Evolutionary conservation across 805 yeast species (phyloP), one percentile per base, ranked within the genome.

Genomic region (Ogataea zsoltii): DNA sequence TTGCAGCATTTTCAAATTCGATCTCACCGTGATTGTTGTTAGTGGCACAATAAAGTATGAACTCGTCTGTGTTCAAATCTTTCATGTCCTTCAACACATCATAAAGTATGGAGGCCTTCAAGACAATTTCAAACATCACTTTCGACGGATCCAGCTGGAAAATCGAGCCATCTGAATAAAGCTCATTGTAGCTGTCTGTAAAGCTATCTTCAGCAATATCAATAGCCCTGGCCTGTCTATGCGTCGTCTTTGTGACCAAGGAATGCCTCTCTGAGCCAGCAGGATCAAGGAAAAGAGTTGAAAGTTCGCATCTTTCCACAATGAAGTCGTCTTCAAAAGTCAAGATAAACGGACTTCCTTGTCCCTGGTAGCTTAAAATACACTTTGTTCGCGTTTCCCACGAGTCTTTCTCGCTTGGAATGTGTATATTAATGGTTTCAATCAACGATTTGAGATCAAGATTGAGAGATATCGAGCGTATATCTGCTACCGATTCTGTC

Each of bases 251-350:
- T 37, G 12, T 37, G 40, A 21, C 16, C 29, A 32, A 28, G 23
- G 26, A 12, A 21, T 14, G 12, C 14, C 25, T 5, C 25, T 28
- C 40, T 28, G 33, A 16, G 3, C 43, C 43, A 14, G 47, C 25
- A 1, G 54, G 55, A 23, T 62, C 65, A 23, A 55, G 28, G 34
- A 46, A 61, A 45, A 68, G 71, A 0, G 86, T 80, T 1, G 73
- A 62, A 40, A 83, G 69, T 49, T 79, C 83, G 48, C 85, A 83
- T 33, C 74, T 63, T 50, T 83, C 86, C 46, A 82, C 71, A 47
- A 75, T 65, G 1, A 65, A 58, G 41, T 79, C 83, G 53, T 79
- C 82, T 41, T 62, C 68, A 61, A 80, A 82, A 3, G 76, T 72
- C 16, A 83, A 48, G 0, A 76, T 68, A 53, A 84, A 79, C 0